Conservation (phyloP, 2,329 filamentous ascomycete species). For the Blastomyces silverae region DNA sequence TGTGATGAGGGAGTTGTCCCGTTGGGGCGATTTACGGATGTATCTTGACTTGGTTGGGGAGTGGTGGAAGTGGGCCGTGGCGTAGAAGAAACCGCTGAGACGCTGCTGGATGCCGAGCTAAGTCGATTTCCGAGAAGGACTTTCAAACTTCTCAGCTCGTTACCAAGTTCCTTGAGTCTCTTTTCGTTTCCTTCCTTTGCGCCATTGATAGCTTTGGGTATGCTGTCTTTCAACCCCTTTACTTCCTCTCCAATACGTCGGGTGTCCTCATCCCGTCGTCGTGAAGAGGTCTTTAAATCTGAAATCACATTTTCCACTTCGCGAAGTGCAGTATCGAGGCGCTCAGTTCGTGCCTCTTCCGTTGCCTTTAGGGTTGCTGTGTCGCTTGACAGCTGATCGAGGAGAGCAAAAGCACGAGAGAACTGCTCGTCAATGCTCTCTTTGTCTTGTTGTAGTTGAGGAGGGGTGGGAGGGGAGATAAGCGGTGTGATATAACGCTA, state of each 20-base stretch:
- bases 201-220: conserved; percentile 80
- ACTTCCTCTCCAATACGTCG: conserved; percentile 83
- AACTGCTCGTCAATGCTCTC: conserved; percentile 87
- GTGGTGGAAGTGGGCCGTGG: conserved; percentile 25
- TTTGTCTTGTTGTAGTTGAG: conserved; percentile 92
- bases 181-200: conserved; percentile 79
- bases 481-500: conserved; percentile 86
- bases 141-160: conserved; percentile 87
- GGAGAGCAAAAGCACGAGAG: conserved; percentile 78
- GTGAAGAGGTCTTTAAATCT: conserved; percentile 73
- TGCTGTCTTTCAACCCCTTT: conserved; percentile 68
- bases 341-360: conserved; percentile 75
- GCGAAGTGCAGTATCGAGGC: conserved; percentile 69
- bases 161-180: conserved; percentile 74
- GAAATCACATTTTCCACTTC: conserved; percentile 78
- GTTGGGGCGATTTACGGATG: conserved; percentile 25
- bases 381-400: conserved; percentile 87
- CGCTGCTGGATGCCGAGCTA: conserved; percentile 32
- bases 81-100: conserved; percentile 29
- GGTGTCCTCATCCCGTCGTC: conserved; percentile 78
- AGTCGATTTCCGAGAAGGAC: conserved; percentile 66
- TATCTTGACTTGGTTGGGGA: conserved; percentile 24
- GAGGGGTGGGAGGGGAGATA: conserved; percentile 86
- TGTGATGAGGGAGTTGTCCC: conserved; percentile 27
- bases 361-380: conserved; percentile 80